Evolutionary conservation across 2,329 filamentous ascomycete genomes (phyloP), one percentile per base, ranked within the genome.

Genomic region (Cercospora berteroae): DNA sequence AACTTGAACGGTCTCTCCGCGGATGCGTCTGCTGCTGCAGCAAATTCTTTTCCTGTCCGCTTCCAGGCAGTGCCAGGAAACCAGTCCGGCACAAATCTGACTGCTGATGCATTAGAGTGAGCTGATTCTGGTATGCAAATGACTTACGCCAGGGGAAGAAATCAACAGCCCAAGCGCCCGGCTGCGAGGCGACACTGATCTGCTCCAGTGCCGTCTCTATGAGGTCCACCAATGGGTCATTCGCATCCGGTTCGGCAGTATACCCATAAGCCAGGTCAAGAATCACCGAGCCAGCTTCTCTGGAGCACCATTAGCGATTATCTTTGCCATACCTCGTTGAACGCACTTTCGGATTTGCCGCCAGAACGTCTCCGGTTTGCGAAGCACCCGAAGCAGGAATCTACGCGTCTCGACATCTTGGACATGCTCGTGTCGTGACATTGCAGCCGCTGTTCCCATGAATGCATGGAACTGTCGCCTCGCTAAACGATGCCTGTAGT

Each of bases 191-290:
- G 23, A 79, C 71, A 1, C 78, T 74, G 61, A 85, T 82, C 5
- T 81, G 66, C 0, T 74, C 74, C 71, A 85, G 77, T 1, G 79
- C 78, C 25, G 77, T 68, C 2, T 79, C 78, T 0, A 79, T 79
- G 9, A 84, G 66, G 27, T 81, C 76, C 3, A 85, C 78, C 1
- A 85, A 74, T 4, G 81, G 80, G 64, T 86, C 84, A 12, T 65
- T 61, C 1, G 71, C 71, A 10, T 80, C 75, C 0, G 77, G 71
- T 36, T 81, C 80, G 23, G 79, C 75, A 0, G 75, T 83, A 67
- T 85, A 85, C 5, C 82, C 82, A 70, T 83, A 83, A 4, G 76
- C 73, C n/a, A 81, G 78, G 48, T 81, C 80, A n/a, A 83, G 68
- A 27, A 83, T 81, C 12, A 82, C 70, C 0, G 77, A 77, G 0